Evolutionary conservation across 78 protist species (phyloP), one percentile per base, ranked within the genome.

Genomic region (Dictyostelium brefeldianum): DNA sequence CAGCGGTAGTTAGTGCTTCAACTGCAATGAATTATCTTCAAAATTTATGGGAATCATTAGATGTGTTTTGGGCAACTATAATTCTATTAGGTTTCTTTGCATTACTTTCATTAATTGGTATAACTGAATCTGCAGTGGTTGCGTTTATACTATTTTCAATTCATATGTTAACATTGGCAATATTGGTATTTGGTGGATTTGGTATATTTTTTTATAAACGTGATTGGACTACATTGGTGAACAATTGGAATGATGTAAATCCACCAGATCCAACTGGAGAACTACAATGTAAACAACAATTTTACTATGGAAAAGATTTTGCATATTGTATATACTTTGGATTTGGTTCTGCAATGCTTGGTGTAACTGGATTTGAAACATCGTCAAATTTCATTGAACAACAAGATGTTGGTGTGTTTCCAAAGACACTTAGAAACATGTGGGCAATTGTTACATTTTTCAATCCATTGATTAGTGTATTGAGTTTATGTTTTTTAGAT

Each of bases 321-420:
- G 91, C 91, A 18, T 46, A 53, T 48, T 83, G 91, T 43, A 83
- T 97, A 12, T 89, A 62, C 84, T 94, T 91, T 69, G 98, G 98
- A 14, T 96, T 97, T 77, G 92, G 96, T 29, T 94, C 97, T 0
- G 98, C 96, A 4, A 78, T 97, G 94, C 89, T 97, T 50, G 98
- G 98, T 15, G 96, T 97, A 11, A 83, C 96, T 1, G 98, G 98
- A 9, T 97, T 96, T 62, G 98, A 97, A 78, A 96, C 97, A 0
- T 95, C 98, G 9, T 96, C 97, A 3, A 97, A 97, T 74, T 96
- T 82, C 67, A 91, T 97, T 22, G 98, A 97, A 65, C 96, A 96
- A 64, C 98, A 97, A 83, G 71, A 78, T 54, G 69, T 50, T 27
- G 98, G 98, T 41, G 98, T 96, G 5, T 97, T 89, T 41, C 94